Percentiles rank a stretch among this genome's conserved stretches.
These are phyloP conservation scores for Pythium apleroticum DNA, from an alignment of 352 stramenopile species.

Conservation along the genomic window DNA sequence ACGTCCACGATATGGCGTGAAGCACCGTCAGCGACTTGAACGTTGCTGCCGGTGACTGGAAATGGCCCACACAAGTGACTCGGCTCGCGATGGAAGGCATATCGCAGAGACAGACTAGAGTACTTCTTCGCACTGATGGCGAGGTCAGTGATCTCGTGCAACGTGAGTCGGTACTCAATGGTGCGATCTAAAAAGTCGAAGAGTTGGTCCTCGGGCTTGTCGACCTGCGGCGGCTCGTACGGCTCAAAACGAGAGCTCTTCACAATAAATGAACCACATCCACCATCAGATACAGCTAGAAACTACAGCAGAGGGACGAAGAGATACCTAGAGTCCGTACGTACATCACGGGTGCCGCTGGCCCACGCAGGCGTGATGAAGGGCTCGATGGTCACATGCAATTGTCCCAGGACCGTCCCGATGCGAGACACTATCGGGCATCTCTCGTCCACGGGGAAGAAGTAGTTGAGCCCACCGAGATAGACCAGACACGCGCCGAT, in stretches of 20 bases:
- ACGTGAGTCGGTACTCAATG: conserved; percentile 44
- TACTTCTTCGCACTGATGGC: conserved; percentile 28
- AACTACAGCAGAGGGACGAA: neutral
- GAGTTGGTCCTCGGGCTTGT: conserved; percentile 50
- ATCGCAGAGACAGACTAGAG: conserved; percentile 40
- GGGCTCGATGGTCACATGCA: conserved; percentile 48
- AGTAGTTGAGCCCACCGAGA: conserved; percentile 63
- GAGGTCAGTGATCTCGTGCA: conserved; percentile 31
- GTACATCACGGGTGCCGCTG: conserved; percentile 34
- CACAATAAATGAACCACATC: neutral
- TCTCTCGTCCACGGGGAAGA: conserved; percentile 46
- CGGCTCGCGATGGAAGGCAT: conserved; percentile 46
- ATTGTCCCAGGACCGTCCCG: conserved; percentile 35
- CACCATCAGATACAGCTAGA: neutral
- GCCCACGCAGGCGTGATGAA: conserved; percentile 26
- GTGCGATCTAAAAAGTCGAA: conserved; percentile 51
- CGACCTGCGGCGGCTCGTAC: conserved; percentile 33
- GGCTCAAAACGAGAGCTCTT: conserved; percentile 33
- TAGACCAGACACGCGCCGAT: conserved; percentile 58
- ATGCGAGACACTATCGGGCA: conserved; percentile 56
- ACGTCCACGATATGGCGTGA: conserved; percentile 49
- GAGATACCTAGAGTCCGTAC: neutral
- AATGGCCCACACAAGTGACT: conserved; percentile 31
- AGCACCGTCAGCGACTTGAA: conserved; percentile 21
- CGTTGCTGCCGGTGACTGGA: conserved; percentile 12